Evolutionary conservation across 495 filamentous ascomycete genomes (phyloP).

Genomic region (Penicillium psychrofluorescens): DNA sequence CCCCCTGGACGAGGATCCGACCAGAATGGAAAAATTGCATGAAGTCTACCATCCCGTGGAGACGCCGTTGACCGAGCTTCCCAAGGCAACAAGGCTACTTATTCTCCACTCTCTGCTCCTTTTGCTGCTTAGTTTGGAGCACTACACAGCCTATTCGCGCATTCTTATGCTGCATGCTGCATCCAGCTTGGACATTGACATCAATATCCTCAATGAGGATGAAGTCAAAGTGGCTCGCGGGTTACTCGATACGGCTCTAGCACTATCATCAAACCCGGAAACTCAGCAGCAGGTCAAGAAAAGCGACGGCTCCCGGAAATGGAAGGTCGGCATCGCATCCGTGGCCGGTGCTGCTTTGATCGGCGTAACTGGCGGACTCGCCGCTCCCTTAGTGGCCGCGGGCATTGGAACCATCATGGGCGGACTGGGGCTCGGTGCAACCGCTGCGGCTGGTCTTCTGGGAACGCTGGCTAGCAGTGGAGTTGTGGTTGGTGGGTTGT

Average conservation of each 20-base stretch:
- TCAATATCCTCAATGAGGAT: slow-evolving; percentile 58
- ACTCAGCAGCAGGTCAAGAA: slow-evolving; percentile 62
- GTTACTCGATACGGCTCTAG: slow-evolving; percentile 63
- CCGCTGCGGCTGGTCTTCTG: slow-evolving; percentile 70
- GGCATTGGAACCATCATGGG: slow-evolving; percentile 78
- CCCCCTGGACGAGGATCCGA: slow-evolving; percentile 17
- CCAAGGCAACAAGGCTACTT: slow-evolving; percentile 35
- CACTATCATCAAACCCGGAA: slow-evolving; percentile 62
- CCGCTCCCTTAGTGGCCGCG: slow-evolving; percentile 74
- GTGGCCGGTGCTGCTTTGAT: slow-evolving; percentile 72
- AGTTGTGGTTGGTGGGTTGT: slow-evolving; percentile 72
- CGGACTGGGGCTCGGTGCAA: slow-evolving; percentile 69
- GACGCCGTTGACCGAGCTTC: slow-evolving; percentile 33
- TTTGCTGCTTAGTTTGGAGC: slow-evolving; percentile 70
- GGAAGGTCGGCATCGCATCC: slow-evolving; percentile 79
- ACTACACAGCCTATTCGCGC: slow-evolving; percentile 70
- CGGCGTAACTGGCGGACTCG: slow-evolving; percentile 72
- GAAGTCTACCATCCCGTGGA: slow-evolving; percentile 40
- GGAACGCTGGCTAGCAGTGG: slow-evolving; percentile 71
- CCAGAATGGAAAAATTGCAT: slow-evolving; percentile 25
- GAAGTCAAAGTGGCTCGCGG: slow-evolving; percentile 70
- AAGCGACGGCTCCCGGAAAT: slow-evolving; percentile 55
- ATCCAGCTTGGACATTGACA: slow-evolving; percentile 59
- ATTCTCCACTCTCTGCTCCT: slow-evolving; percentile 59
- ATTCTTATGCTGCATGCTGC: slow-evolving; percentile 64